phyloP scores from a whole-genome alignment of 1,284 basidiomycete species.

The Fistulinella staudtii region DNA sequence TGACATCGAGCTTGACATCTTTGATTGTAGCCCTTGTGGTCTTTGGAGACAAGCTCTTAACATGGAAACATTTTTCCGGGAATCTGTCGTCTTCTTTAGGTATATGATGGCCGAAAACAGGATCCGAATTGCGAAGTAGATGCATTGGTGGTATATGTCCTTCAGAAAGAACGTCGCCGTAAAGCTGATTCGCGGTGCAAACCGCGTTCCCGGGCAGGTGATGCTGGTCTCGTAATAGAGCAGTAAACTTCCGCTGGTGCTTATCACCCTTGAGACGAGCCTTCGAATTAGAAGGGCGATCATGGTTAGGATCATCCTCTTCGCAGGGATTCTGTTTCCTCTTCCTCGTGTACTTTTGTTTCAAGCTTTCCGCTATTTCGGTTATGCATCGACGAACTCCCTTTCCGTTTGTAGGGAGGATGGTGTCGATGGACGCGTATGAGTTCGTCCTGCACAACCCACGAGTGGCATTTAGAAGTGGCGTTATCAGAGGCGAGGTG shows the following conservation, averaged over 20 bases:
- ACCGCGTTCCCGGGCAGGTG: no score
- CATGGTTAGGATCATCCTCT: no score
- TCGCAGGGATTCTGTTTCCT: slow-evolving; percentile 1
- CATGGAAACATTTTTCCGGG: no score
- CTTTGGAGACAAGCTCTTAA: no score
- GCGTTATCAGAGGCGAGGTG: slow-evolving; percentile 10
- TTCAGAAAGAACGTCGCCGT: slow-evolving; percentile 3
- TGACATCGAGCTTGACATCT: slow-evolving; percentile 18
- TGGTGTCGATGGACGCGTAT: slow-evolving; percentile 16
- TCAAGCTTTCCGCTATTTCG: slow-evolving; percentile 12
- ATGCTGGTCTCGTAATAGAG: no score
- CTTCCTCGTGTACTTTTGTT: slow-evolving; percentile 7
- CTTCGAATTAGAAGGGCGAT: no score
- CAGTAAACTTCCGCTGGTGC: no score
- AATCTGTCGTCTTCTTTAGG: no score
- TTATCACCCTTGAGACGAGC: no score
- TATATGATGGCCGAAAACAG: background rate
- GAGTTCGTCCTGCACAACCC: slow-evolving; percentile 20
- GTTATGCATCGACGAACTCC: slow-evolving; percentile 20
- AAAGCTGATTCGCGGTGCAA: slow-evolving; percentile 3
- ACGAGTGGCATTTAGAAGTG: slow-evolving; percentile 5
- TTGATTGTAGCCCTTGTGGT: background rate
- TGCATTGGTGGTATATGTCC: background rate
- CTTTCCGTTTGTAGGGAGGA: slow-evolving; percentile 5
- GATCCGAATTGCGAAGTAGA: background rate